Evolutionary conservation across 345 rosid genomes (phyloP).

Genomic region (Sonneratia alba): DNA sequence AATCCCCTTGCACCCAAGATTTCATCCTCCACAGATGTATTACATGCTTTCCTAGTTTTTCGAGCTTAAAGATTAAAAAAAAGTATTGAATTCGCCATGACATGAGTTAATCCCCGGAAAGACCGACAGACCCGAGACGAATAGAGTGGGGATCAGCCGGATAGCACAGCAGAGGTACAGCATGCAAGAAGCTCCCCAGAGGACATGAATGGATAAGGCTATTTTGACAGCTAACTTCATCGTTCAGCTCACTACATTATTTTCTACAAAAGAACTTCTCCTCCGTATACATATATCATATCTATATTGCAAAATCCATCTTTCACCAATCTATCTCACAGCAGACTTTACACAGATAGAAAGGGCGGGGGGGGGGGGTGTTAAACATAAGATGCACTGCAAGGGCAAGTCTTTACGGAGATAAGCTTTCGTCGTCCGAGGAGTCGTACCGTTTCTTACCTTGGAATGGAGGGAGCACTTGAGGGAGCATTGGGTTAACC

Average conservation of each 20-base stretch:
- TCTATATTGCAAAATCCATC: slow-evolving; percentile 29
- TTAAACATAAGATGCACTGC: not conserved
- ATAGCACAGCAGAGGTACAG: not conserved
- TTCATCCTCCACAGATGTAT: not conserved
- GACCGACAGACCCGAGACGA: not conserved
- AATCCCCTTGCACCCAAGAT: not conserved
- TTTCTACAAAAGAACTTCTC: slow-evolving; percentile 15
- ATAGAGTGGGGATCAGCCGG: not conserved
- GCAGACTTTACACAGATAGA: slow-evolving; percentile 34
- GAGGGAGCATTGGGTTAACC: slow-evolving; percentile 30
- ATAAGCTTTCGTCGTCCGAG: slow-evolving; percentile 47
- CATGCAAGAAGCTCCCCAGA: not conserved
- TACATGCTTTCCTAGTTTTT: no score
- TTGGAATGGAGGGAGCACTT: slow-evolving; percentile 31
- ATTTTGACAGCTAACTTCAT: not conserved
- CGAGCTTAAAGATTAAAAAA: not conserved
- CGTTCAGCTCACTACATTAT: slow-evolving; percentile 8
- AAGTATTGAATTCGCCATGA: no score
- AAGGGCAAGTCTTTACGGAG: slow-evolving; percentile 23
- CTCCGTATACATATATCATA: slow-evolving; percentile 14
- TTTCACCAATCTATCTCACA: slow-evolving; percentile 15
- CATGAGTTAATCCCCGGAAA: not conserved
- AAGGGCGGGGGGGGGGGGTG: not conserved
- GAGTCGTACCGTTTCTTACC: slow-evolving; percentile 37
- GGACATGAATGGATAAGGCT: not conserved